Evolutionary conservation across 148 eudicot species (phyloP), one percentile per base, ranked within the genome.

Genomic region (Fallopia convolvulus): DNA sequence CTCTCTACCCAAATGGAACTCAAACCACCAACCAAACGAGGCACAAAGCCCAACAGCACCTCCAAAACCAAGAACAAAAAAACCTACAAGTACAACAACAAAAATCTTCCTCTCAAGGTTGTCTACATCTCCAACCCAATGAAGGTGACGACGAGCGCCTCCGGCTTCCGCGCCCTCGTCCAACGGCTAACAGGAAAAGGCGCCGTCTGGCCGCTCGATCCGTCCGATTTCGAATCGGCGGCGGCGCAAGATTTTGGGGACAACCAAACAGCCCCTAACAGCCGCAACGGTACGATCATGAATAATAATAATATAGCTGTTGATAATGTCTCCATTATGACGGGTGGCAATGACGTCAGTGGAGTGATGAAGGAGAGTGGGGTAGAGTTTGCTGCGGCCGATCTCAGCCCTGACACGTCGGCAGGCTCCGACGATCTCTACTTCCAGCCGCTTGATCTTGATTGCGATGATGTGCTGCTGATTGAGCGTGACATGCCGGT

Each of bases 121-220:
- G 92, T 89, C 40, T 84, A 89, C 83, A 87, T 89, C 75, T 83
- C 90, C 1, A 89, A 85, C 82, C 92, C 92, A 10, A 82, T 85
- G 83, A 87, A 70, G 76, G 81, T 83, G 36, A 77, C 81, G 39
- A 84, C 83, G 0, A 80, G 78, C 50, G 85, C 88, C 2, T 83
- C 89, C 13, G 79, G 79, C 42, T 89, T 89, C 80, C 80, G 84
- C 44, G 85, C 86, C 66, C 73, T 87, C 21, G 92, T 89, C 0
- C 92, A 89, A 55, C 80, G 79, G 42, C 87, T 89, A 13, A 89
- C 92, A 5, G 88, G 92, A 63, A 85, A 77, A 42, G 82, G 87
- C 53, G 83, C 92, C 26, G 79, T 73, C 0, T 36, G 70, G 77
- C 73, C 79, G 0, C 3, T 17, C 41, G 77, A 78, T 14, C 20